Base-by-base conservation (phyloP, 768 basidiomycete species). In the Ramaria rubella region DNA sequence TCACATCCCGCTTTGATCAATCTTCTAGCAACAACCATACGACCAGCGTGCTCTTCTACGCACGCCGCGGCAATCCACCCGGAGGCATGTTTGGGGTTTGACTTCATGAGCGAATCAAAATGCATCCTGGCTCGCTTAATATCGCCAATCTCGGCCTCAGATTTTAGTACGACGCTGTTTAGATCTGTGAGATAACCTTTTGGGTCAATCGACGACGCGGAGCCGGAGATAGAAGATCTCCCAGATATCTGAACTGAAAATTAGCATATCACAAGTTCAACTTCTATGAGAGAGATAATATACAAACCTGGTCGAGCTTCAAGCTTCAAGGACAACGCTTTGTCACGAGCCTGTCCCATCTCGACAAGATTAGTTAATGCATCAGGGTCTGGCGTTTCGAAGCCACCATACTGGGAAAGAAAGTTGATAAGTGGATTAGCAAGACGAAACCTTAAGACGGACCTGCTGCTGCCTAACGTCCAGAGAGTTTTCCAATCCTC, bases 41-140 rank as follows among this genome's bases (percentile, higher is more conserved):
- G 79, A 11, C 95, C 94, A 0, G 96, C 95, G 62, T 97, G 94
- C 61, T 96, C 93, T 70, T 99, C 96, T 51, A 99, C 69, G 62
- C 92, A 85, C 0, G 96, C 96, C 0, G 95, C 96, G 0, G 96
- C 96, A 58, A 99, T 97, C 96, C 96, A 99, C 2, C 96, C 96
- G 4, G 96, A 95, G 0, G 93, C 81, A 62, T 98, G 96, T 67
- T 98, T 97, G 1, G 94, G 94, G 70, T 99, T 99, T 17, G 90
- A 94, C 67, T 96, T 94, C 63, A 95, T 93, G 7, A 99, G 81
- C 0, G 93, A 95, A 63, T 97, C 94, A 59, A 99, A 92, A 7
- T 98, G 79, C 81, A 94, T 93, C 23, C 96, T 81, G 1, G 95
- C 96, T 42, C 94, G 86, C 68, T 99, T 99, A 69, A 98, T 98